Base-by-base conservation (phyloP, 2,329 filamentous ascomycete genomes). In the Tolypocladium ophioglossoides region DNA sequence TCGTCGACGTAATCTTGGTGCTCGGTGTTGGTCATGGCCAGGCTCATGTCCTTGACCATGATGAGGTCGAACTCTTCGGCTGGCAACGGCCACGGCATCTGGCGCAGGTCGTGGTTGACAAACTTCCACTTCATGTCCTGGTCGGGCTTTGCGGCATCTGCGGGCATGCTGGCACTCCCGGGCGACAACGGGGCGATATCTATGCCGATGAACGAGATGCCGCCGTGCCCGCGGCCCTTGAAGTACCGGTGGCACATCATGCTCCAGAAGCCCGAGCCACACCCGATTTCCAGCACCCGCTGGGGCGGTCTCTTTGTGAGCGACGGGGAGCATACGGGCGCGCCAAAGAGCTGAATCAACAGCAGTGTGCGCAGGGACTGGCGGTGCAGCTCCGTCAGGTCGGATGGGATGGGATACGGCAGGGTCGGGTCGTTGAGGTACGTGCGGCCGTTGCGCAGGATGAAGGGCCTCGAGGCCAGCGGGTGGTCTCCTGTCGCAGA, bases 211-310 rank as follows among this genome's bases (percentile, higher is more conserved):
- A 95, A 96, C 6, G 83, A 81, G 24, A 95, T 84, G 56, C 84
- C 78, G 5, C 77, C 72, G 64, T 87, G 79, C 16, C 89, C 89
- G 54, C 80, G 76, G 50, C 82, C 78, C 54, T 80, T 77, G 65
- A 91, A 89, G 70, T 89, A 87, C 38, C 89, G 83, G 68, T 95
- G 87, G 68, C 89, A 95, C 75, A 90, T 84, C 70, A 88, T 86
- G 62, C 88, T 91, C 91, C 91, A 96, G 66, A 95, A 88, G 27
- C 84, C 92, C 22, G 87, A 87, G 20, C 91, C 91, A 68, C 92
- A 97, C 34, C 85, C 91, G 37, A 96, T 72, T 65, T 97, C 92
- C 27, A 97, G 77, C 32, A 97, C 86, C 59, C 84, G 85, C 62
- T 78, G 79, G 0, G 91, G 91, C 22, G 88, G 84, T 49, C 82